Base-by-base conservation (phyloP, 2,329 filamentous ascomycete genomes). In the Aspergillus aculeatinus region DNA sequence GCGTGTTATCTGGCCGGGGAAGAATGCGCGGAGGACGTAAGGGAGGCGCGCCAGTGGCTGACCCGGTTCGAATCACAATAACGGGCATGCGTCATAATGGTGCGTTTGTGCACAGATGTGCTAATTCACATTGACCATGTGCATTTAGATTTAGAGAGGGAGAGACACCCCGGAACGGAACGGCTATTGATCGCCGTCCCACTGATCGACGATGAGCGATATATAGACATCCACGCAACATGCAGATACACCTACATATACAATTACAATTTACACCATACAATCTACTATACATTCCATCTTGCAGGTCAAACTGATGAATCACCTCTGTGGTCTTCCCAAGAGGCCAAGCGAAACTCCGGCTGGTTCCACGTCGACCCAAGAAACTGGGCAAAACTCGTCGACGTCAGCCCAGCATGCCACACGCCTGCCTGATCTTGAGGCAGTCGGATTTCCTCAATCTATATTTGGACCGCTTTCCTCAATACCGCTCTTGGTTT, bases 1-100 rank as follows among this genome's bases (percentile, higher is more conserved):
- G 67, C 65, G 60, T 67, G 66, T 50, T 84, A 79, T 69, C 56
- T 76, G 31, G 60, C 73, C 31, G 61, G 63, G 21, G 71, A 74
- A 69, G 64, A 60, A 9, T 67, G 69, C 31, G 47, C 62, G 29
- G 75, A 74, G 57, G 67, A 69, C 65, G 73, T 73, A 42, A 67
- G 68, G 57, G 67, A 70, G 44, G 70, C 71, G 60, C 60, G 62
- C 29, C 64, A 49, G 60, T 79, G 76, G 76, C 61, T 78, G 70
- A 67, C 65, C 48, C 68, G 47, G 16, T 77, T 77, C 25, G 29
- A 55, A 29, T 55, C 42, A 62, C 23, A 19, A 39, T 52, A 47
- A 33, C 11, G 25, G 35, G 11, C 19, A 52, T 42, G 19, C 27
- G n/a, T 44, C 39, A 44, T 19, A 44, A 19, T 19, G 25, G 29